Evolutionary conservation across 768 basidiomycete species (phyloP).

Genomic region (Gloeostereum incarnatum): DNA sequence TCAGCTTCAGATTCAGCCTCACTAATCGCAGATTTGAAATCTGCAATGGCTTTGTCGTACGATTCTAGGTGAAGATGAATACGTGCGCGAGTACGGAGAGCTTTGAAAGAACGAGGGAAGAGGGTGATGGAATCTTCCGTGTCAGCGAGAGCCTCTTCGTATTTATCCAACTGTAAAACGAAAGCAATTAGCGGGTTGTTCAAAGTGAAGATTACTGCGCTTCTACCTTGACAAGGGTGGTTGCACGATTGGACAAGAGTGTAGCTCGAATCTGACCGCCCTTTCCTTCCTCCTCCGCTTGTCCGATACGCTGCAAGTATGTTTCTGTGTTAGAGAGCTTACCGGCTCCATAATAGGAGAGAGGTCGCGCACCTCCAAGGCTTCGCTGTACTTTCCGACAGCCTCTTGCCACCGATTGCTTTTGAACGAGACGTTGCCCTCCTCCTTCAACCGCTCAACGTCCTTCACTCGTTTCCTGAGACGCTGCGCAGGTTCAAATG

Average conservation of each 20-base stretch:
- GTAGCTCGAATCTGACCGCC: constrained; percentile 79
- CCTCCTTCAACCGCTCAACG: constrained; percentile 77
- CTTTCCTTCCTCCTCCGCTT: constrained; percentile 57
- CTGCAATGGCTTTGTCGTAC: constrained; percentile 59
- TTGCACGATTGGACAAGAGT: constrained; percentile 77
- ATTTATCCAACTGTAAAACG: constrained; percentile 41
- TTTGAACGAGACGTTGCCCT: constrained; percentile 77
- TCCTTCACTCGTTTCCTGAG: constrained; percentile 75
- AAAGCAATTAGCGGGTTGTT: constrained; percentile 7
- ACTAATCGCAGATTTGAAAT: constrained; percentile 76
- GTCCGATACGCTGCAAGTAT: constrained; percentile 50
- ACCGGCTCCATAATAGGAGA: background rate
- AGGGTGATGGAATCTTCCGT: constrained; percentile 60
- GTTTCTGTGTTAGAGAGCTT: constrained; percentile 3
- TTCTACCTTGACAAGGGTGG: constrained; percentile 64
- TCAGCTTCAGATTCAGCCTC: constrained; percentile 54
- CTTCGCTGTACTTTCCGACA: constrained; percentile 57
- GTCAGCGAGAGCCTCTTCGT: constrained; percentile 64
- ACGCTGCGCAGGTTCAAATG: constrained; percentile 57
- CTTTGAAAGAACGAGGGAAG: constrained; percentile 68
- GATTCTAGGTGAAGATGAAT: constrained; percentile 67
- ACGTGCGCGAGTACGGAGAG: constrained; percentile 77
- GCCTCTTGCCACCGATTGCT: constrained; percentile 49
- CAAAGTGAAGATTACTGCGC: background rate
- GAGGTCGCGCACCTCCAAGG: constrained; percentile 45